phyloP scores from a whole-genome alignment of 805 yeast genomes.

The Saccharomycopsis olivae region DNA sequence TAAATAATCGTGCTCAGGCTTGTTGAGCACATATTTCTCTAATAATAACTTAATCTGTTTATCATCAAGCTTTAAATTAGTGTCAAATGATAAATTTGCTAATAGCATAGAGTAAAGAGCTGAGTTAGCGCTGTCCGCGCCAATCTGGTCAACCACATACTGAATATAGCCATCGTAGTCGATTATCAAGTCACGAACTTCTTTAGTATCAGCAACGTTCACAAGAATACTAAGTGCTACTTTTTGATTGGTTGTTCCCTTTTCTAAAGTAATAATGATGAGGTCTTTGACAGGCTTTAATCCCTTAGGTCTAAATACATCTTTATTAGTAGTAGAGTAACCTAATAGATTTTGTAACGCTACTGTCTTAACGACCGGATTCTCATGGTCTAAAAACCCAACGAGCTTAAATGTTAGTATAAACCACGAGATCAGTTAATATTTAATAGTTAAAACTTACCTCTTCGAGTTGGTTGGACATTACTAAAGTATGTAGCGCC shows the following conservation, averaged over 20 bases:
- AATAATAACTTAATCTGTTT: slow-evolving; percentile 67
- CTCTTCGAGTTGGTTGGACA: slow-evolving; percentile 10
- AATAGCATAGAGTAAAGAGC: slow-evolving; percentile 77
- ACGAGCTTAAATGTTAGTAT: slow-evolving; percentile 18
- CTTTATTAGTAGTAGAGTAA: slow-evolving; percentile 16
- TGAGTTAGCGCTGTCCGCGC: slow-evolving; percentile 51
- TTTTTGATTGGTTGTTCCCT: slow-evolving; percentile 25
- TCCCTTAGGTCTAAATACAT: slow-evolving; percentile 14
- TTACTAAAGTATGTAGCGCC: background rate
- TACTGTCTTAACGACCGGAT: slow-evolving; percentile 15
- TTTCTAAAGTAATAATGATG: slow-evolving; percentile 11
- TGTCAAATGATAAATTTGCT: slow-evolving; percentile 71
- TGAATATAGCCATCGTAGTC: slow-evolving; percentile 46
- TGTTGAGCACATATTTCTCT: slow-evolving; percentile 76
- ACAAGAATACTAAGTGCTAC: slow-evolving; percentile 58
- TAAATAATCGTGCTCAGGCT: slow-evolving; percentile 71
- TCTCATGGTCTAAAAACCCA: slow-evolving; percentile 17
- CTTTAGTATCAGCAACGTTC: slow-evolving; percentile 65
- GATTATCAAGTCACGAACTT: slow-evolving; percentile 54
- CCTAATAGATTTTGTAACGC: slow-evolving; percentile 18
- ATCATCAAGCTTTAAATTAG: slow-evolving; percentile 25
- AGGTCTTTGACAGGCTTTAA: slow-evolving; percentile 16
- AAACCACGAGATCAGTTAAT: background rate
- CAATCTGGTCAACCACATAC: slow-evolving; percentile 39
- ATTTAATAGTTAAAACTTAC: slow-evolving; percentile 2